Percentiles rank a stretch among this genome's conserved stretches.
phyloP scores from a whole-genome alignment of 257 asterid genomes.

The Nicotiana attenuata region DNA sequence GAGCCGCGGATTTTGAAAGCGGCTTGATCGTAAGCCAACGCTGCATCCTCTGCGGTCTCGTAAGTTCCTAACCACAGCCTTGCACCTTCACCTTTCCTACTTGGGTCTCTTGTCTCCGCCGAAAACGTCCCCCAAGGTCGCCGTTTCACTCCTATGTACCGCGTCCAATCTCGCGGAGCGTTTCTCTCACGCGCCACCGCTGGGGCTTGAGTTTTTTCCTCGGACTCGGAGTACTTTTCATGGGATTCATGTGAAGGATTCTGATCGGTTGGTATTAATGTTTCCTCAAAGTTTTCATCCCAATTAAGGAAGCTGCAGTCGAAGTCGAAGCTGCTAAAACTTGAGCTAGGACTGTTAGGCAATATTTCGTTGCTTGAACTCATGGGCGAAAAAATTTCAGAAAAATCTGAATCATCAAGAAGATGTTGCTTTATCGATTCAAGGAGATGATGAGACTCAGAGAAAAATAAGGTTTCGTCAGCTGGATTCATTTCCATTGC shows the following conservation, averaged over 20 bases:
- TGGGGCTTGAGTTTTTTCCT: background rate
- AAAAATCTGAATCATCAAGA: constrained; percentile 20
- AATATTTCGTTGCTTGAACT: background rate
- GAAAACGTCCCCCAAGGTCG: constrained; percentile 41
- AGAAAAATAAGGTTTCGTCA: background rate
- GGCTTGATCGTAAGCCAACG: constrained; percentile 33
- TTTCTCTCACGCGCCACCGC: background rate
- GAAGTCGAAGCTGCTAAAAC: background rate
- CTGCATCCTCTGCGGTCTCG: constrained; percentile 36
- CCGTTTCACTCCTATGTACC: constrained; percentile 32
- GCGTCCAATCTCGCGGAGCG: constrained; percentile 13
- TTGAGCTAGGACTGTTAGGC: constrained; percentile 6
- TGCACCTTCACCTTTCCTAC: constrained; percentile 19
- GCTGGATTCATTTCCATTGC: background rate
- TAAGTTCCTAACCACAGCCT: constrained; percentile 40
- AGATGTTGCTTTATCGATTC: constrained; percentile 34
- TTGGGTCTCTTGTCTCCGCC: constrained; percentile 32
- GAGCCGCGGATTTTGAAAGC: constrained; percentile 33
- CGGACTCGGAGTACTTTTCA: background rate
- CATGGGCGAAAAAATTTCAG: background rate
- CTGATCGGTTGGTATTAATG: background rate
- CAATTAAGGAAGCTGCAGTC: background rate
- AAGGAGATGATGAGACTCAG: constrained; percentile 21
- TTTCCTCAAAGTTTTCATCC: background rate
- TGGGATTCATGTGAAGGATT: background rate